phyloP scores from a whole-genome alignment of 2,329 filamentous ascomycete species.

The Neospermospora avenae region DNA sequence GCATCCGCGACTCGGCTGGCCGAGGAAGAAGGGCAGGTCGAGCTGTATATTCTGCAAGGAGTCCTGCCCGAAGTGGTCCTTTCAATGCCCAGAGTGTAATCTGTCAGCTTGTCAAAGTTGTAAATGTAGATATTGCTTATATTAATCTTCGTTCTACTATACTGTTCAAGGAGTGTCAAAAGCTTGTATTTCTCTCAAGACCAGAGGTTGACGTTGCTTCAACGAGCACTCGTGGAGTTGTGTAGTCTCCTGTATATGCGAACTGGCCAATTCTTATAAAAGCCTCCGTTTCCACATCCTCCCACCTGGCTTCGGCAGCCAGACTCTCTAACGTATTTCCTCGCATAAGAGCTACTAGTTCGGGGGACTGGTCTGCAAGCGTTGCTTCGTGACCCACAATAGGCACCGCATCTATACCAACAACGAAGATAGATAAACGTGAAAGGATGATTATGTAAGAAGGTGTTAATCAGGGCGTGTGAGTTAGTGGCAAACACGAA shows the following conservation, averaged over 20 bases:
- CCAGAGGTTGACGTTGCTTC: no score
- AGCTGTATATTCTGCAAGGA: constrained; percentile 7
- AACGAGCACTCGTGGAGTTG: not conserved
- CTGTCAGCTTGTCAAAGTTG: constrained; percentile 6
- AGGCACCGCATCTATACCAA: not conserved
- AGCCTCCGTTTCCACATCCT: not conserved
- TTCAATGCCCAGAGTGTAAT: constrained; percentile 9
- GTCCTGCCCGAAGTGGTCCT: constrained; percentile 4
- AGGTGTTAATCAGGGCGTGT: not conserved
- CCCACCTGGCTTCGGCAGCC: not conserved
- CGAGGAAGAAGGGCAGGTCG: constrained; percentile 7
- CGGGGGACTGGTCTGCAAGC: not conserved
- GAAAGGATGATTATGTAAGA: not conserved
- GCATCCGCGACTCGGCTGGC: constrained; percentile 10
- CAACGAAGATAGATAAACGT: not conserved
- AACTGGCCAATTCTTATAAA: not conserved
- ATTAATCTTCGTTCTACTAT: constrained; percentile 6
- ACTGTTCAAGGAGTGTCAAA: no score
- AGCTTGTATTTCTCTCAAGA: no score
- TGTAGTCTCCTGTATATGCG: not conserved
- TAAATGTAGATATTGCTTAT: constrained; percentile 11
- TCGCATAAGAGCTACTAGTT: not conserved
- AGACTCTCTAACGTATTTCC: not conserved
- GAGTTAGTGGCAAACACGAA: not conserved
- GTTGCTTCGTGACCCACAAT: not conserved